Evolutionary conservation across 2,329 filamentous ascomycete genomes (phyloP).

Genomic region (Myriosclerotinia duriaeana): DNA sequence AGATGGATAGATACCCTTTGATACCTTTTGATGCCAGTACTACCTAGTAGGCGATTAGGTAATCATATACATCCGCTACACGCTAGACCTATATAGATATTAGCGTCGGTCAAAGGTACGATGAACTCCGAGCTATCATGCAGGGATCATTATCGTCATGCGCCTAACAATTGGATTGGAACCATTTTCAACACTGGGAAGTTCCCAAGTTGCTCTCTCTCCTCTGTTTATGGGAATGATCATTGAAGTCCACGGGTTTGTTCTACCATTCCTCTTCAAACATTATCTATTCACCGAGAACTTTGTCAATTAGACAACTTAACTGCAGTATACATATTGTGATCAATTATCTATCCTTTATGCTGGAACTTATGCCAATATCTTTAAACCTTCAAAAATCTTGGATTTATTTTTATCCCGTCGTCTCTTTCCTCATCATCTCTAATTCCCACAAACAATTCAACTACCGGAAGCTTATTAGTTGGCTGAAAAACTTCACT

Average conservation of each 20-base stretch:
- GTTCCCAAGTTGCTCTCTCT: neutral
- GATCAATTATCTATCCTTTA: neutral
- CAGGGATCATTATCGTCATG: constrained; percentile 18
- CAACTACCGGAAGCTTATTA: neutral
- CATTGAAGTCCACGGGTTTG: neutral
- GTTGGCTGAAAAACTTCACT: neutral
- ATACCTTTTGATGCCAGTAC: too few relatives aligned
- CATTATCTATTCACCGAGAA: neutral
- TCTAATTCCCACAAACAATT: constrained; percentile 1
- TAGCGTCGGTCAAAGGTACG: constrained; percentile 1
- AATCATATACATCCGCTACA: too few relatives aligned
- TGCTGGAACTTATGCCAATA: constrained; percentile 3
- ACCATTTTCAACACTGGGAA: neutral
- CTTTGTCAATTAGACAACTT: neutral
- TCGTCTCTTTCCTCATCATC: constrained; percentile 1
- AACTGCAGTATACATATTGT: neutral
- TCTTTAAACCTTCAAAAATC: constrained; percentile 13
- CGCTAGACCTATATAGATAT: neutral
- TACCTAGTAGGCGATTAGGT: too few relatives aligned
- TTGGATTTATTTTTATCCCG: constrained; percentile 11
- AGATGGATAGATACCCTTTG: too few relatives aligned
- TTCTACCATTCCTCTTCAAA: neutral
- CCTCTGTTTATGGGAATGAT: neutral
- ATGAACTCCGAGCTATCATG: neutral
- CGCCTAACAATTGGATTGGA: constrained; percentile 5